Conservation (phyloP, 2,329 filamentous ascomycete species). For the Aureobasidium sp. region DNA sequence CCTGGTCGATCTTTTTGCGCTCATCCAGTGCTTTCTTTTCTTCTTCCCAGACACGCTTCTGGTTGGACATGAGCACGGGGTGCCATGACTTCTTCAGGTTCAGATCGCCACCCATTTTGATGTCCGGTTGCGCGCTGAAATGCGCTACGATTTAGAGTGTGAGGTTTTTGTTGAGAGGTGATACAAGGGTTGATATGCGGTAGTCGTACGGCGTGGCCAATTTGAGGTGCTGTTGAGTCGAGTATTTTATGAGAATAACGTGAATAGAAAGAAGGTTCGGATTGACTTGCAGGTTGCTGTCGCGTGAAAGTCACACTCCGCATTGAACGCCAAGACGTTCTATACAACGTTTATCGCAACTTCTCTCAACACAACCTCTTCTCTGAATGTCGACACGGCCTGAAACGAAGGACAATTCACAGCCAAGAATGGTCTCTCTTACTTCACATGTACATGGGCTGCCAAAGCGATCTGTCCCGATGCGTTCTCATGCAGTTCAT, state of each 20-base stretch:
- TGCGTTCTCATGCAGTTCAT: background rate
- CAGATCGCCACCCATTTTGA: conserved; percentile 85
- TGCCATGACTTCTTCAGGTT: conserved; percentile 93
- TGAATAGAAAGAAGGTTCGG: background rate
- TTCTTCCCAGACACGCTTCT: conserved; percentile 81
- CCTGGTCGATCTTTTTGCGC: conserved; percentile 85
- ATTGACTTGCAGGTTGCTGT: background rate
- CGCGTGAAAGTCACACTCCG: background rate
- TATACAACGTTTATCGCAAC: background rate
- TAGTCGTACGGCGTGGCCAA: background rate
- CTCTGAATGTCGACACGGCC: background rate
- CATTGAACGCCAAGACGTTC: background rate
- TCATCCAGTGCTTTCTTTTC: conserved; percentile 90
- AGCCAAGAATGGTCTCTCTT: no score
- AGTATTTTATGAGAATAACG: background rate
- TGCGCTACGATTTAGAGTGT: conserved; percentile 18
- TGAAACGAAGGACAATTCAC: no score
- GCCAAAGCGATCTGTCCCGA: no score
- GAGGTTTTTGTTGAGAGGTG: conserved; percentile 19
- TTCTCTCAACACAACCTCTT: background rate
- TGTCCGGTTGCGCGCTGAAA: conserved; percentile 20
- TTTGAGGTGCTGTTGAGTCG: background rate
- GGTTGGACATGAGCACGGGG: conserved; percentile 82
- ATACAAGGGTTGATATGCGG: background rate
- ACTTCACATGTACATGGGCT: no score